Base-by-base conservation (phyloP, 208 protist genomes). In the Crithidia sp. region DNA sequence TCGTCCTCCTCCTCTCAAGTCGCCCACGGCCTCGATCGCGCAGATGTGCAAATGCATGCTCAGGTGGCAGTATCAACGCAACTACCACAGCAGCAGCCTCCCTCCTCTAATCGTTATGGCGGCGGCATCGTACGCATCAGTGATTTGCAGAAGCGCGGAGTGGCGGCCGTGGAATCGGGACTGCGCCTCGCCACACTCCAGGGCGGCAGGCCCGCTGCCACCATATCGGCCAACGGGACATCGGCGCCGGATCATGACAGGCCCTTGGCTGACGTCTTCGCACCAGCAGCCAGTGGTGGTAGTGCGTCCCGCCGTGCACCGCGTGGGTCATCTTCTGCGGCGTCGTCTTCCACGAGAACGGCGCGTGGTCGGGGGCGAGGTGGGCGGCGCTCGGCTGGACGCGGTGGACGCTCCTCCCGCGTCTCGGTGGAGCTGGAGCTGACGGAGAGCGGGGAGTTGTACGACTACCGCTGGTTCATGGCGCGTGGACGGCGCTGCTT, bases 71-170 rank as follows among this genome's bases (percentile, higher is more conserved):
- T 1, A 28, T 28, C 28, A 28, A 0, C 28, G 28, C 28, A 28
- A 1, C 28, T 28, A 28, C 17, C 55, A 39, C 10, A 5, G 16
- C 19, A 55, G 14, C 2, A n/a, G 12, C 12, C 59, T 9, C 19
- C 37, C 45, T 55, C 60, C 45, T 65, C 66, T 14, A 47, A 17
- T 2, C 36, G 69, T 2, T 93, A 93, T 49, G 87, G 88, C 7
- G 84, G 85, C 47, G 88, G 84, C 17, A 74, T 95, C 69, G 81
- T 91, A 10, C 81, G 89, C 19, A 72, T 96, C 56, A 96, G 89
- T 64, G 91, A 94, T 36, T 60, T 94, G 57, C 76, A 72, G n/a
- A 74, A 57, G 14, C 50, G 54, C 37, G 79, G 76, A 7, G 63
- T 76, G 2, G 2, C n/a, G 49, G 12, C 54, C 12, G 39, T 81